Conservation (phyloP, 352 stramenopile species). For the Phytopythium montanum region DNA sequence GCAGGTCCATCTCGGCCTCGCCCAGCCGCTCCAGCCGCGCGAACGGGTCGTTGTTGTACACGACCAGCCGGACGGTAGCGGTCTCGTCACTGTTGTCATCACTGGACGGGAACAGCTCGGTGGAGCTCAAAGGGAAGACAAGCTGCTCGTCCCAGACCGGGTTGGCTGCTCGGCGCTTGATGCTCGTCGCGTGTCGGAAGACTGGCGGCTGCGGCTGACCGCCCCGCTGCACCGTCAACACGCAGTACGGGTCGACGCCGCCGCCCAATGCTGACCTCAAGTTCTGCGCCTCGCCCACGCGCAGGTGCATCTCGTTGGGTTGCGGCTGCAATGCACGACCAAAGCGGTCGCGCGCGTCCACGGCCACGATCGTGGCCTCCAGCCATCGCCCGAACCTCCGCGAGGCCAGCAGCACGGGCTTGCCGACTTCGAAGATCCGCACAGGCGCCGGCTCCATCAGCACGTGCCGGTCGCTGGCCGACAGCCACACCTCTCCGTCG, state of each 20-base stretch:
- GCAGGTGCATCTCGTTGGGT: slow-evolving; percentile 57
- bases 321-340: slow-evolving; percentile 25
- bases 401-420: slow-evolving; percentile 47
- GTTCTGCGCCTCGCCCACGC: slow-evolving; percentile 47
- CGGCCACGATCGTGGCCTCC: slow-evolving; percentile 31
- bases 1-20: slow-evolving; percentile 47
- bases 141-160: slow-evolving; percentile 37
- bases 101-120: slow-evolving; percentile 12
- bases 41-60: slow-evolving; percentile 57
- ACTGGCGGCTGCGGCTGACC: neutral
- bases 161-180: slow-evolving; percentile 33
- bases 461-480: slow-evolving; percentile 32
- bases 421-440: slow-evolving; percentile 41
- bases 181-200: slow-evolving; percentile 38
- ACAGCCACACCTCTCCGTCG: slow-evolving; percentile 40
- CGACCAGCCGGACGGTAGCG: slow-evolving; percentile 36
- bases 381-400: slow-evolving; percentile 47
- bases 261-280: slow-evolving; percentile 23
- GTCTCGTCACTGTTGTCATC: neutral
- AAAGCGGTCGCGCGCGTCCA: slow-evolving; percentile 43
- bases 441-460: slow-evolving; percentile 47
- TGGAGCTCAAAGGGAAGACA: slow-evolving; percentile 20
- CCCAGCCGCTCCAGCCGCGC: slow-evolving; percentile 47
- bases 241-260: slow-evolving; percentile 52
- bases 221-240: slow-evolving; percentile 23